phyloP scores from a whole-genome alignment of 371 early-diverging fungal species.

The Mortierella sp. region DNA sequence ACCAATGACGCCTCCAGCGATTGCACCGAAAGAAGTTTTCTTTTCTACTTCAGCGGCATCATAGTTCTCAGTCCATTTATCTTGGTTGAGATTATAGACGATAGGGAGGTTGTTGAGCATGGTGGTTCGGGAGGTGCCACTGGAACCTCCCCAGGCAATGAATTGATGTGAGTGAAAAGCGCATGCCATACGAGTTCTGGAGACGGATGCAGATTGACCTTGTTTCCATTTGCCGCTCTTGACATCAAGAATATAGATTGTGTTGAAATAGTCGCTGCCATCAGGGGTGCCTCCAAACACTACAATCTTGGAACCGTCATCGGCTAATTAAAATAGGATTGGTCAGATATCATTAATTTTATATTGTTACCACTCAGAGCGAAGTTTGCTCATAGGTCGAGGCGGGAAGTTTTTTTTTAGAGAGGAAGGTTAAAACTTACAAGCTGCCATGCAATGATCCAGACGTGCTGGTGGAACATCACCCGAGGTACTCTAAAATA shows the following conservation, averaged over 20 bases:
- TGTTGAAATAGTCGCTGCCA: conserved; percentile 13
- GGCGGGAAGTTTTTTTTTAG: no score
- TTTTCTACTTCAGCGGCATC: not conserved
- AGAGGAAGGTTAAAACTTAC: conserved; percentile 15
- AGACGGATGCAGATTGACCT: conserved; percentile 11
- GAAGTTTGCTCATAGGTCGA: no score
- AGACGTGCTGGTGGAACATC: conserved; percentile 37
- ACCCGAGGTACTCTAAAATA: conserved; percentile 30
- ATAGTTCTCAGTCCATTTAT: conserved; percentile 31
- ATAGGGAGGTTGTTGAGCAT: conserved; percentile 27
- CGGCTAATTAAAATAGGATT: conserved; percentile 12
- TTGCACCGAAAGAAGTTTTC: conserved; percentile 1
- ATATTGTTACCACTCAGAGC: no score
- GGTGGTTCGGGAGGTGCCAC: conserved; percentile 6
- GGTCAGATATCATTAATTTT: not conserved
- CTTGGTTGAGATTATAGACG: conserved; percentile 32
- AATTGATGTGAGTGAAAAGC: conserved; percentile 35
- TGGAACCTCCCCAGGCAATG: conserved; percentile 49
- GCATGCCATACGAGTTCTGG: conserved; percentile 45
- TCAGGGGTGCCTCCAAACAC: conserved; percentile 39
- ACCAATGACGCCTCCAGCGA: conserved; percentile 19
- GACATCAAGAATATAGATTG: conserved; percentile 41
- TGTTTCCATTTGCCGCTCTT: conserved; percentile 36
- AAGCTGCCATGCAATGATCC: conserved; percentile 44
- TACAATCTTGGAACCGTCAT: conserved; percentile 41